Evolutionary conservation across 495 filamentous ascomycete species (phyloP), one percentile per base, ranked within the genome.

Genomic region (Aspergillus conjunctus): DNA sequence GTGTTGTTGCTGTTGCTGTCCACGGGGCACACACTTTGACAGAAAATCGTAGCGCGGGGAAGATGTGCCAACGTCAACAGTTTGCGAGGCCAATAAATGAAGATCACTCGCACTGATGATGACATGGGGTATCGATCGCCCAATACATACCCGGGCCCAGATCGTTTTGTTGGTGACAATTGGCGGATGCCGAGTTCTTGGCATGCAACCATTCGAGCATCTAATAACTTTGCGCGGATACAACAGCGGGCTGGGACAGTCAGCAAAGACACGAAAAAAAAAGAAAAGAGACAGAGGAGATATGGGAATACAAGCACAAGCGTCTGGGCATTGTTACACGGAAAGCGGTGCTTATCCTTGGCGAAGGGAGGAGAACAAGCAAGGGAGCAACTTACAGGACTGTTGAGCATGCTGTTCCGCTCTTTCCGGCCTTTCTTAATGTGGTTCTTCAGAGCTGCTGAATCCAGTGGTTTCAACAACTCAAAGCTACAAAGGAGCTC

Each of bases 341-440:
- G 52, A 56, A 48, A 59, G 52, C 46, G 52, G 48, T 61, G 61
- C 41, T 65, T 60, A 15, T 54, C 20, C 71, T 72, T 73, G 72
- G 74, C 67, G 55, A 56, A 48, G 54, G 61, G 66, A 61, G 57
- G 14, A 31, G 46, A 34, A 60, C 41, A 65, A 44, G 66, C 71
- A 62, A 60, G 49, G 63, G 26, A 66, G 54, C 45, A 56, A 85
- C 86, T 77, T 86, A 96, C 91, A 69, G 93, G 93, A 78, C 91
- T 95, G 79, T 92, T 96, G 43, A 97, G 80, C 84, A 96, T 92
- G 72, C 85, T 93, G 74, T 94, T 89, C 56, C 88, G 79, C 82
- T 93, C 92, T 73, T 91, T 96, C 39, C 93, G 85, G 52, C 92
- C 91, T 78, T 96, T 98, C 83, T 99, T 99, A 79, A 99, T 99